phyloP scores from a whole-genome alignment of 2,329 filamentous ascomycete species.

The Aspergillus calidoustus region DNA sequence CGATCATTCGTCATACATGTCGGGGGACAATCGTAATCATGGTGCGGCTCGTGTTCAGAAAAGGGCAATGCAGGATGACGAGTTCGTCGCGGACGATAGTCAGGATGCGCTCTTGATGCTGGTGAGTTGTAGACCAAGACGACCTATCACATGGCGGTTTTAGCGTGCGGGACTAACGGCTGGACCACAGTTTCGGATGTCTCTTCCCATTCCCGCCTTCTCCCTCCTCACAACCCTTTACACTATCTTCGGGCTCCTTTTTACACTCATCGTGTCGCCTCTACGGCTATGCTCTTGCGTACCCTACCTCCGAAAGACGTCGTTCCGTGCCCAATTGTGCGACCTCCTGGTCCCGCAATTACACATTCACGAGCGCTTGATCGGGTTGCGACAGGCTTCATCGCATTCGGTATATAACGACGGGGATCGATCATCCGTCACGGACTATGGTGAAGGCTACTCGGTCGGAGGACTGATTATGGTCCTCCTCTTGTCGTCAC shows the following conservation, averaged over 20 bases:
- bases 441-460: constrained; percentile 40
- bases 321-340: constrained; percentile 56
- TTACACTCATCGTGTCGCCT: constrained; percentile 57
- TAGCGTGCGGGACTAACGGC: constrained; percentile 21
- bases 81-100: constrained; percentile 31
- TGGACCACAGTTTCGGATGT: constrained; percentile 55
- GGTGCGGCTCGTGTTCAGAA: constrained; percentile 33
- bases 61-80: constrained; percentile 33
- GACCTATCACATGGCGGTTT: background rate
- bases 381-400: constrained; percentile 34
- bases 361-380: constrained; percentile 50
- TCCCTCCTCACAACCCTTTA: constrained; percentile 60
- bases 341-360: constrained; percentile 59
- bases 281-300: constrained; percentile 57
- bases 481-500: constrained; percentile 59
- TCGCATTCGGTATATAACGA: constrained; percentile 47
- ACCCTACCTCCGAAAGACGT: constrained; percentile 48
- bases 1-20: constrained; percentile 42
- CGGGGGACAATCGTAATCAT: constrained; percentile 33
- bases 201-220: constrained; percentile 58
- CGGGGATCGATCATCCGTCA: constrained; percentile 38
- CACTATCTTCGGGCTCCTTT: constrained; percentile 56
- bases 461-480: constrained; percentile 49
- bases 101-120: constrained; percentile 52
- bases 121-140: constrained; percentile 32